Percentiles rank a stretch among this genome's conserved stretches.
Conservation (phyloP, 2,329 filamentous ascomycete species). For the Xylariaceae sp. region DNA sequence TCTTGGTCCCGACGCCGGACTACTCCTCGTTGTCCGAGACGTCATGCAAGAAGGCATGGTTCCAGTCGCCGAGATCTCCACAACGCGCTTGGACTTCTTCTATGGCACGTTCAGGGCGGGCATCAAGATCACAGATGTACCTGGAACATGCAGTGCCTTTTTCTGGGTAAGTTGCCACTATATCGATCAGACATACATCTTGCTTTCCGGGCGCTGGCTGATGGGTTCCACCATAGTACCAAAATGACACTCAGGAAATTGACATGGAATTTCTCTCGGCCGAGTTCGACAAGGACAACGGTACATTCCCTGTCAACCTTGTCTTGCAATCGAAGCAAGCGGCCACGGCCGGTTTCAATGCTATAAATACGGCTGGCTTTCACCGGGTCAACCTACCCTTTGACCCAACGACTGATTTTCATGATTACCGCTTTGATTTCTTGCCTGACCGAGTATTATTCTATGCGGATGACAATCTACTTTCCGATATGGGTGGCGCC, state of each 20-base stretch:
- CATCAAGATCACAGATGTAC: slow-evolving; percentile 57
- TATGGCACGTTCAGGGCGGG: slow-evolving; percentile 66
- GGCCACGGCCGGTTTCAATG: slow-evolving; percentile 56
- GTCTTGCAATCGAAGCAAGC: slow-evolving; percentile 68
- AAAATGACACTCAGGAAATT: slow-evolving; percentile 75
- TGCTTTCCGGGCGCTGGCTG: neutral
- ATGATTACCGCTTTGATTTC: slow-evolving; percentile 80
- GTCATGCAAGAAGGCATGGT: slow-evolving; percentile 49
- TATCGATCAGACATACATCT: neutral
- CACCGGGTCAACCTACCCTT: slow-evolving; percentile 58
- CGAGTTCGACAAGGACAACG: slow-evolving; percentile 51
- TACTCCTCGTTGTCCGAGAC: slow-evolving; percentile 54
- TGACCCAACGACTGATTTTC: slow-evolving; percentile 60
- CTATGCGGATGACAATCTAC: slow-evolving; percentile 59
- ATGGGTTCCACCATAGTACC: slow-evolving; percentile 50
- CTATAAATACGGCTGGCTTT: slow-evolving; percentile 56
- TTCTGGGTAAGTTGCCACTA: slow-evolving; percentile 59
- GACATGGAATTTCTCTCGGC: slow-evolving; percentile 74
- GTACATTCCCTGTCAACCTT: slow-evolving; percentile 61
- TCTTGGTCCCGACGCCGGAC: slow-evolving; percentile 45
- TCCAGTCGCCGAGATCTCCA: slow-evolving; percentile 60
- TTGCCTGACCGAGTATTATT: slow-evolving; percentile 59
- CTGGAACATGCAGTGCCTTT: slow-evolving; percentile 72
- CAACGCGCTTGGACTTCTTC: slow-evolving; percentile 56
- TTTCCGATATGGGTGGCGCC: slow-evolving; percentile 54